phyloP scores from a whole-genome alignment of 495 filamentous ascomycete species.

The Viridothelium virens region DNA sequence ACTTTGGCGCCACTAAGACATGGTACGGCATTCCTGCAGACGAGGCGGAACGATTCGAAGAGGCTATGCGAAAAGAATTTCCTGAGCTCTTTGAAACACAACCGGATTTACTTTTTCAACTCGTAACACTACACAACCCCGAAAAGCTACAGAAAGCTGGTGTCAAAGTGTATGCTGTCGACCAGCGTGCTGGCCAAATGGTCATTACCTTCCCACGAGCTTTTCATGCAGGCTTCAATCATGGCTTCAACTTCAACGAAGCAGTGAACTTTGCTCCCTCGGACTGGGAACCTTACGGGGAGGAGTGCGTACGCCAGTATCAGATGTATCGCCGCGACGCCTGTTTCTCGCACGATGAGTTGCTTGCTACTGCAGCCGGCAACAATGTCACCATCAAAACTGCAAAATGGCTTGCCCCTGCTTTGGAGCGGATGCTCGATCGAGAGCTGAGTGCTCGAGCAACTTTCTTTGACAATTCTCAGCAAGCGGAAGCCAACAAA shows the following conservation, averaged over 20 bases:
- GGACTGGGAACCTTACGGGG: conserved; percentile 96
- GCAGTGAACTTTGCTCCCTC: conserved; percentile 94
- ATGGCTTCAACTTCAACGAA: conserved; percentile 93
- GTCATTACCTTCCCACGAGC: conserved; percentile 63
- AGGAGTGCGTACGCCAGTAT: conserved; percentile 75
- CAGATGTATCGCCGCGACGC: conserved; percentile 84
- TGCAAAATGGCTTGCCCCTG: conserved; percentile 88
- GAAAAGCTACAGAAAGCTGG: conserved; percentile 93
- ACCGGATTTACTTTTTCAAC: conserved; percentile 91
- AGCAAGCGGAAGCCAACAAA: not conserved
- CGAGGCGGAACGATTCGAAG: conserved; percentile 89
- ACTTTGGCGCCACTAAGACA: conserved; percentile 96
- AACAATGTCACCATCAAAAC: conserved; percentile 81
- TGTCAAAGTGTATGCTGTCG: conserved; percentile 82
- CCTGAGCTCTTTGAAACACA: conserved; percentile 96
- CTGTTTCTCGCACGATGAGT: conserved; percentile 94
- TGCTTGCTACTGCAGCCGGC: conserved; percentile 79
- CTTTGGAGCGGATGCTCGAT: conserved; percentile 64
- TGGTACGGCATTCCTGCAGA: conserved; percentile 98
- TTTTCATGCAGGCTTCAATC: conserved; percentile 48
- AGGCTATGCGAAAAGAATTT: conserved; percentile 88
- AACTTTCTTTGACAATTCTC: conserved; percentile 42
- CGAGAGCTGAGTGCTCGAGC: conserved; percentile 64
- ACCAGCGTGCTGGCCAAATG: conserved; percentile 92
- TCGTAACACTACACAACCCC: conserved; percentile 88